Evolutionary conservation across 2,329 filamentous ascomycete genomes (phyloP).

Genomic region (Thielaviopsis musarum): DNA sequence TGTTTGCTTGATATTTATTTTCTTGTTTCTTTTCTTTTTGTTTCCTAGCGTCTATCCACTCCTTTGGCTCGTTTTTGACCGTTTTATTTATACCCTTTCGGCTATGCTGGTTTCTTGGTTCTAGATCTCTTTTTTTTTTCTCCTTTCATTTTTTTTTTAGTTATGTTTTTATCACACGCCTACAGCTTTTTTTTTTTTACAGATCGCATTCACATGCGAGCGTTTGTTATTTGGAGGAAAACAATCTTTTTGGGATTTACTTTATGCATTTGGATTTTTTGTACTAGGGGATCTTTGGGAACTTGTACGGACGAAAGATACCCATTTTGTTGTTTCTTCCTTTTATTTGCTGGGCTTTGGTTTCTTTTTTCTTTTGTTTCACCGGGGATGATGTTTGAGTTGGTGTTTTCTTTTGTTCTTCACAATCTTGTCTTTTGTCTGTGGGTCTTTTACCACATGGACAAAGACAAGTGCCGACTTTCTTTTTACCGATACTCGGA

Average conservation of each 20-base stretch:
- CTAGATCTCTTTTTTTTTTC: neutral
- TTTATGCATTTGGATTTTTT: neutral
- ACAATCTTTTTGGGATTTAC: neutral
- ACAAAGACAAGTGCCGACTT: neutral
- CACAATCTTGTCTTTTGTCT: neutral
- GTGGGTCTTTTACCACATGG: neutral
- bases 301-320: slow-evolving; percentile 5
- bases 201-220: neutral
- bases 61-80: neutral
- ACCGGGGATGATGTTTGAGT: neutral
- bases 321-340: neutral
- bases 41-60: neutral
- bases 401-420: neutral
- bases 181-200: neutral
- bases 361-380: slow-evolving; percentile 2
- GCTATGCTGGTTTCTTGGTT: slow-evolving; percentile 1
- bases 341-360: neutral
- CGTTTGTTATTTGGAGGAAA: neutral
- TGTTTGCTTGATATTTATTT: neutral
- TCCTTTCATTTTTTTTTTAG: neutral
- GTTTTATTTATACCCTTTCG: neutral
- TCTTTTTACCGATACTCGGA: neutral
- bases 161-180: neutral
- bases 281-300: slow-evolving; percentile 2
- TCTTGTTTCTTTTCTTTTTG: neutral